Evolutionary conservation across 495 filamentous ascomycete species (phyloP).

Genomic region (Diplogelasinospora grovesii): DNA sequence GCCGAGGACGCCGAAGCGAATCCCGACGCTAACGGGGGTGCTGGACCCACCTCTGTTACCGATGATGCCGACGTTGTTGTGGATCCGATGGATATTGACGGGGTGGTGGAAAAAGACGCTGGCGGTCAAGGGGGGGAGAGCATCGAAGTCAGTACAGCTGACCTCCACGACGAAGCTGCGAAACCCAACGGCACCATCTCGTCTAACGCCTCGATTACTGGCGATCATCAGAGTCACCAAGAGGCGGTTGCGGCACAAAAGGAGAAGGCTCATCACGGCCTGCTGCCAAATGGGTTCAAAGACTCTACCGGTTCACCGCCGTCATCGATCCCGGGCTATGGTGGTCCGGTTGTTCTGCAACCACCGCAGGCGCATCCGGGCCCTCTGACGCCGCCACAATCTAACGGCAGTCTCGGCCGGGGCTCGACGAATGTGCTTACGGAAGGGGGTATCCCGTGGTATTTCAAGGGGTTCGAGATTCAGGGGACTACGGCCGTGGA

Average conservation of each 20-base stretch:
- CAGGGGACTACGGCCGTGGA: conserved; percentile 61
- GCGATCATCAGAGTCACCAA: too few relatives aligned
- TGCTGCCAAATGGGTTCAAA: conserved; percentile 25
- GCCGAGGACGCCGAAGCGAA: conserved; percentile 17
- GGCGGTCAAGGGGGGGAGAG: conserved; percentile 26
- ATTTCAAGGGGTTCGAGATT: conserved; percentile 74
- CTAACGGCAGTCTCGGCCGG: conserved; percentile 37
- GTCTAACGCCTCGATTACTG: conserved; percentile 14
- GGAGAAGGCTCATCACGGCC: conserved; percentile 13
- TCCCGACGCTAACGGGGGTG: conserved; percentile 4
- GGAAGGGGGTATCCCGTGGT: conserved; percentile 80
- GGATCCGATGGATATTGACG: conserved; percentile 8
- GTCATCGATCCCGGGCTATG: conserved; percentile 28
- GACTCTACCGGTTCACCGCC: conserved; percentile 34
- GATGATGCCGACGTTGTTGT: conserved; percentile 4
- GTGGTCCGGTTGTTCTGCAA: neutral
- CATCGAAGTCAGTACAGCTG: conserved; percentile 39
- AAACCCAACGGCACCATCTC: conserved; percentile 26
- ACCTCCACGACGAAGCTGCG: conserved; percentile 18
- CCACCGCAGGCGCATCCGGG: conserved; percentile 7
- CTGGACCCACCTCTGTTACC: too few relatives aligned
- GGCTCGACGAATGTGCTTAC: conserved; percentile 47
- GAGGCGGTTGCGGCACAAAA: conserved; percentile 5
- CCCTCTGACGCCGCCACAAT: conserved; percentile 42
- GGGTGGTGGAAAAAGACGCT: conserved; percentile 2